Base-by-base conservation (phyloP, 139 green algal species). In the Ostreobium quekettii region DNA sequence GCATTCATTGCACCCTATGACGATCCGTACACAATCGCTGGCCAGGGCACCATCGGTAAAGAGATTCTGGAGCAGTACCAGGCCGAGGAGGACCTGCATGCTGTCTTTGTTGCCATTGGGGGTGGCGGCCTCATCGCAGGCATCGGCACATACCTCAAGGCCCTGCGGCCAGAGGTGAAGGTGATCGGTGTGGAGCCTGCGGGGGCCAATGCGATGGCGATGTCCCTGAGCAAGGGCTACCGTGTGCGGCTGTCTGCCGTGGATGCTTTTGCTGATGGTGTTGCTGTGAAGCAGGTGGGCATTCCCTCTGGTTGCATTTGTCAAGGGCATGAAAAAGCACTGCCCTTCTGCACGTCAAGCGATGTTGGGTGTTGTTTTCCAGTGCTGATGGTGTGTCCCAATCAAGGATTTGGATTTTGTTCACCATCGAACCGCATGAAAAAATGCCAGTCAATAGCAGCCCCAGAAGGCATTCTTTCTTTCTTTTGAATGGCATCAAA, bases 161-260 rank as follows among this genome's bases (percentile, higher is more conserved):
- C 76, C 1, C 84, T 98, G 8, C 73, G 83, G 36, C 93, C 93
- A 0, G 33, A 82, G 33, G 75, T 95, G 42, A 85, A 89, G 76
- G 81, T 98, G 8, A 92, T 96, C 37, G 93, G 93, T 1, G 93
- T 97, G 29, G 93, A 98, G 85, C 92, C 92, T 2, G 78, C 74
- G 3, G 93, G 91, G 11, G 91, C 92, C 64, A 97, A 97, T 73
- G 87, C 85, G 7, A 98, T 98, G 93, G 83, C 91, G n/a, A 75
- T 88, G 63, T 87, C 74, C 0, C 74, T 98, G 66, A 48, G 61
- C 3, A 60, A 71, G 5, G 92, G 93, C 7, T 36, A 79, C 64
- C 81, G 87, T 1, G 76, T 95, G 28, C 82, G 77, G 8, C 82
- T 97, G 60, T 76, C 64, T 35, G 39, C 83, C 26, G 93, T 97